A percentile compares a stretch with the other conserved stretches of the same genome.
These are phyloP conservation scores for Aureobasidium vineae DNA, from an alignment of 2,329 filamentous ascomycete genomes.

Conservation along the genomic window DNA sequence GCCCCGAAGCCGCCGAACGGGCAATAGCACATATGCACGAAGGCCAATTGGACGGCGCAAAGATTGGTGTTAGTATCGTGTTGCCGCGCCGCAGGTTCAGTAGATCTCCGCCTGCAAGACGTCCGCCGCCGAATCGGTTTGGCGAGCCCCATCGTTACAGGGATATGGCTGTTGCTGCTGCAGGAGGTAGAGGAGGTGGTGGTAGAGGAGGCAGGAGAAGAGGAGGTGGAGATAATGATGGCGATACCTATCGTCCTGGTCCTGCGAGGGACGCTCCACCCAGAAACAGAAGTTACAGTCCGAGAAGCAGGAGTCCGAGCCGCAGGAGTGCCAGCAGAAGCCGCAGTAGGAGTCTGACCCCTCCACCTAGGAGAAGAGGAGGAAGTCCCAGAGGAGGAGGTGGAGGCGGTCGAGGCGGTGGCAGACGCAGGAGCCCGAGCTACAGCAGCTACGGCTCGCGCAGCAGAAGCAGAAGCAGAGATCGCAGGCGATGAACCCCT, in stretches of 20 bases:
- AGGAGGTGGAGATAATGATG: constrained; percentile 39
- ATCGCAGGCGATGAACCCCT: constrained; percentile 33
- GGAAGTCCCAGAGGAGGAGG: constrained; percentile 30
- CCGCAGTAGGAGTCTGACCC: constrained; percentile 28
- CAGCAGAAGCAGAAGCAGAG: constrained; percentile 42
- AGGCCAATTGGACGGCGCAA: constrained; percentile 81
- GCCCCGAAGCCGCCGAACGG: constrained; percentile 74
- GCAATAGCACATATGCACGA: constrained; percentile 98
- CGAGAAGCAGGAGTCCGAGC: constrained; percentile 29
- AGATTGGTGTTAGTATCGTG: constrained; percentile 84
- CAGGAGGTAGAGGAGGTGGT: constrained; percentile 37
- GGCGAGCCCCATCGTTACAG: constrained; percentile 43
- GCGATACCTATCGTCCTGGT: constrained; percentile 32
- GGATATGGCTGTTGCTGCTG: constrained; percentile 34
- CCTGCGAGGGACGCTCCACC: constrained; percentile 19
- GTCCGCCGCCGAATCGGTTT: constrained; percentile 55
- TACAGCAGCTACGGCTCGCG: constrained; percentile 35
- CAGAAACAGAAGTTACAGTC: constrained; percentile 26
- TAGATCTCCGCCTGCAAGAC: constrained; percentile 69
- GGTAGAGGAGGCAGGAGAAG: constrained; percentile 38
- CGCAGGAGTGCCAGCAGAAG: constrained; percentile 14
- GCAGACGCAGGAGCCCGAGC: constrained; percentile 38
- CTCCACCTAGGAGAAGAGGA: constrained; percentile 35
- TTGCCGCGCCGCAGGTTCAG: constrained; percentile 80
- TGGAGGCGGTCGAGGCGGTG: constrained; percentile 29